Evolutionary conservation across 2,329 filamentous ascomycete species (phyloP).

Genomic region (Gyromitra esculenta): DNA sequence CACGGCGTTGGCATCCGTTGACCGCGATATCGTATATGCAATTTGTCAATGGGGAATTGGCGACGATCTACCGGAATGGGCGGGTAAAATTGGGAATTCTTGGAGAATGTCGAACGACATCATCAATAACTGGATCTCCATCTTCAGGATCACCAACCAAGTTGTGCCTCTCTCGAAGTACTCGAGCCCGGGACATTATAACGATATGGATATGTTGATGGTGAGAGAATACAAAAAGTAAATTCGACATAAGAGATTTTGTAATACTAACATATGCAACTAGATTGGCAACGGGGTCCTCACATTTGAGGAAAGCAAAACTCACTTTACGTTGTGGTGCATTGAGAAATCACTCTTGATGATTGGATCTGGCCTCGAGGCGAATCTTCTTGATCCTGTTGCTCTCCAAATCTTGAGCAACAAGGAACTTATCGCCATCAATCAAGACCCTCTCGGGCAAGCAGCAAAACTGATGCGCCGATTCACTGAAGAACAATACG

Average conservation of each 20-base stretch:
- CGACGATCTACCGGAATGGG: constrained; percentile 64
- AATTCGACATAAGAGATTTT: background rate
- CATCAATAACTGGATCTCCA: constrained; percentile 65
- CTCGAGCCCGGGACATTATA: constrained; percentile 64
- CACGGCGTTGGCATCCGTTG: constrained; percentile 60
- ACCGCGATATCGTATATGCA: constrained; percentile 64
- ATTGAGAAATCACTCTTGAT: constrained; percentile 66
- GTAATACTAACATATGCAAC: background rate
- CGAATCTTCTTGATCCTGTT: constrained; percentile 60
- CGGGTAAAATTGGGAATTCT: constrained; percentile 63
- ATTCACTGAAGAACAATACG: constrained; percentile 65
- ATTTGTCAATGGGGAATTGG: constrained; percentile 68
- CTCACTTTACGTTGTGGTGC: constrained; percentile 67
- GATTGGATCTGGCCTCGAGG: constrained; percentile 64
- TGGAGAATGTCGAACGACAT: constrained; percentile 69
- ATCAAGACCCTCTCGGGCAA: constrained; percentile 67
- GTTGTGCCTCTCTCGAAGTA: constrained; percentile 64
- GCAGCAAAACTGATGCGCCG: constrained; percentile 66
- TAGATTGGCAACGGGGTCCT: constrained; percentile 64
- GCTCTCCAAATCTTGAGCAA: constrained; percentile 65
- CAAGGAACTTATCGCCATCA: constrained; percentile 68
- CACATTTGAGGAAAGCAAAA: constrained; percentile 64
- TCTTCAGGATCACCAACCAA: constrained; percentile 67
- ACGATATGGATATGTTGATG: constrained; percentile 67
- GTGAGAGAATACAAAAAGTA: constrained; percentile 53